Evolutionary conservation across 805 yeast species (phyloP).

Genomic region (Barnettozyma wickerhamii): DNA sequence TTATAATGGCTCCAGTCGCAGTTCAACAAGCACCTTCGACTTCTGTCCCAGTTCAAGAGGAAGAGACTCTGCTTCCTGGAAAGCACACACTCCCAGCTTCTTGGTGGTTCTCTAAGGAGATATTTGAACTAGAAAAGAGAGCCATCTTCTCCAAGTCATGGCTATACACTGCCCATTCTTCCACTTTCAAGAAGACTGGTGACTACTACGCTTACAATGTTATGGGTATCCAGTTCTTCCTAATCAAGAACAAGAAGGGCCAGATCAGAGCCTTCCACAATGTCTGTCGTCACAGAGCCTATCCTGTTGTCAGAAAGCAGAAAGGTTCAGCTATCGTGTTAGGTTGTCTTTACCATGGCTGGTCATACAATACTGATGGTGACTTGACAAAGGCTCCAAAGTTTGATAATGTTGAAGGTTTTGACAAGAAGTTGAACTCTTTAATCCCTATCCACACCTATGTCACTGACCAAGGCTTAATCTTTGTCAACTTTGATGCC

Average conservation of each 20-base stretch:
- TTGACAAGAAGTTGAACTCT: conserved; percentile 50
- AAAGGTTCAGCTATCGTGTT: conserved; percentile 53
- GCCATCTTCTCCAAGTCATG: conserved; percentile 54
- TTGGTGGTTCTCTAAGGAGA: conserved; percentile 60
- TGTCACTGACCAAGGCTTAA: conserved; percentile 50
- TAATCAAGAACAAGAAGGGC: conserved; percentile 50
- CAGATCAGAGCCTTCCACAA: conserved; percentile 57
- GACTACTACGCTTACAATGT: conserved; percentile 49
- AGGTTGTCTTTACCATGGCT: conserved; percentile 62
- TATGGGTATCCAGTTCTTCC: conserved; percentile 50
- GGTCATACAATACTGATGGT: conserved; percentile 64
- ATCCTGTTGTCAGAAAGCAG: conserved; percentile 55
- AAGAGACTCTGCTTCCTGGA: conserved; percentile 27
- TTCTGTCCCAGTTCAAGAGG: too few relatives aligned
- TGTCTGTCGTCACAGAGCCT: conserved; percentile 63
- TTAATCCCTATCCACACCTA: conserved; percentile 52
- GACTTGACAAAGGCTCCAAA: conserved; percentile 57
- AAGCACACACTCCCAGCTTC: conserved; percentile 59
- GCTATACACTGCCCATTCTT: conserved; percentile 48
- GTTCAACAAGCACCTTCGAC: conserved; percentile 26
- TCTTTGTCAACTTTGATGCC: conserved; percentile 51
- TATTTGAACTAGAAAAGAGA: conserved; percentile 54
- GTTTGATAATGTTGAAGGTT: conserved; percentile 55
- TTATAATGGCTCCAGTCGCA: conserved; percentile 23
- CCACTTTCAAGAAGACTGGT: conserved; percentile 54